Percentiles rank a stretch among this genome's conserved stretches.
Evolutionary conservation across 257 asterid genomes (phyloP).

Genomic region (Linaria vulgaris): DNA sequence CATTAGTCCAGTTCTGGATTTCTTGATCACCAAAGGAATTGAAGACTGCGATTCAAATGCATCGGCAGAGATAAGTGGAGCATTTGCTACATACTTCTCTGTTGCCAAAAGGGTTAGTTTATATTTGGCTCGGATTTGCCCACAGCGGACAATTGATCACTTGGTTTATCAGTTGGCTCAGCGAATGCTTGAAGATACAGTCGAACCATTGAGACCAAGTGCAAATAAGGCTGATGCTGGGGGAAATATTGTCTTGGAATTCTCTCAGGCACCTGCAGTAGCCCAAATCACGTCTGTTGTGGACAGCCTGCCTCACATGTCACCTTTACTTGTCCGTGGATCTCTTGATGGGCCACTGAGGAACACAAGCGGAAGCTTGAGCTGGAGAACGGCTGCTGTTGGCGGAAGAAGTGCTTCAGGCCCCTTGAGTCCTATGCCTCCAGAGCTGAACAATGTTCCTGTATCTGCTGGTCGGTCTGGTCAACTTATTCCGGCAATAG

Average conservation of each 20-base stretch:
- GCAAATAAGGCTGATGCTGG: slow-evolving; percentile 70
- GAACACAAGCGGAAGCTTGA: slow-evolving; percentile 93
- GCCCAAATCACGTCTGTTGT: slow-evolving; percentile 73
- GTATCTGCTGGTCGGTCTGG: slow-evolving; percentile 91
- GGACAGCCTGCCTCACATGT: slow-evolving; percentile 97
- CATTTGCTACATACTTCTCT: slow-evolving; percentile 96
- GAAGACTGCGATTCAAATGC: slow-evolving; percentile 99
- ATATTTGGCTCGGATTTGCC: slow-evolving; percentile 96
- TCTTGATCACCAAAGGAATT: slow-evolving; percentile 94
- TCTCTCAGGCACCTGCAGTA: slow-evolving; percentile 86
- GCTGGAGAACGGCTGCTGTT: slow-evolving; percentile 98
- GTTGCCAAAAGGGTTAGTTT: slow-evolving; percentile 97
- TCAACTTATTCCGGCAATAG: slow-evolving; percentile 91
- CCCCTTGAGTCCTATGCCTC: slow-evolving; percentile 91
- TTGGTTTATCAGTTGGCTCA: slow-evolving; percentile 98
- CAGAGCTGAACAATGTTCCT: slow-evolving; percentile 87
- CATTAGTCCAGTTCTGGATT: slow-evolving; percentile 93
- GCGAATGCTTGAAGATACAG: slow-evolving; percentile 95
- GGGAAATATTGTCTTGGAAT: slow-evolving; percentile 76
- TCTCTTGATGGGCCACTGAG: slow-evolving; percentile 96
- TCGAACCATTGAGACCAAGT: slow-evolving; percentile 66
- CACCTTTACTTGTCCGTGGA: slow-evolving; percentile 95
- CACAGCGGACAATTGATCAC: slow-evolving; percentile 97
- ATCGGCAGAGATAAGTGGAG: slow-evolving; percentile 99
- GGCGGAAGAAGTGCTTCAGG: slow-evolving; percentile 99